A percentile compares a stretch with the other conserved stretches of the same genome.
phyloP scores from a whole-genome alignment of 2,329 filamentous ascomycete genomes.

The Aspergillus fumigatiaffinis region DNA sequence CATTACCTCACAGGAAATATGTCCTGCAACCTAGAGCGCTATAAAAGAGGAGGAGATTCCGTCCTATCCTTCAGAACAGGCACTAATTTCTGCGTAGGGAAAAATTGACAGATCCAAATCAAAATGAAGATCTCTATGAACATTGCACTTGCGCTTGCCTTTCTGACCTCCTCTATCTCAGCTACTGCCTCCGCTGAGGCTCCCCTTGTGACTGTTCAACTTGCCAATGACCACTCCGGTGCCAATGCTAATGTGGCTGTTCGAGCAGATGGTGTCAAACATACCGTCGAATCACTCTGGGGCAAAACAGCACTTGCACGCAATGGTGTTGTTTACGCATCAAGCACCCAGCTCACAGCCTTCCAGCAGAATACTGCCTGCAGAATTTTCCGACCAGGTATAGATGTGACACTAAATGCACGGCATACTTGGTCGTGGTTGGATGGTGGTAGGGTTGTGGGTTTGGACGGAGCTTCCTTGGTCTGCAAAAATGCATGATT shows the following conservation, averaged over 20 bases:
- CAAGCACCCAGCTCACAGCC: conserved; percentile 20
- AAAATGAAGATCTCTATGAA: conserved; percentile 20
- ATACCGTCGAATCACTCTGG: conserved; percentile 18
- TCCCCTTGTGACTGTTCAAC: conserved; percentile 18
- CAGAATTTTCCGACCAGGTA: too few species aligned
- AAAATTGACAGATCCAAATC: not conserved
- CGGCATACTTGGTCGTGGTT: too few species aligned
- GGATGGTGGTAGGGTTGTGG: too few species aligned
- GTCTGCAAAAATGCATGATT: too few species aligned
- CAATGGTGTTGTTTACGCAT: conserved; percentile 18
- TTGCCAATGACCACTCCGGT: conserved; percentile 24
- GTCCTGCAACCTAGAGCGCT: too few species aligned
- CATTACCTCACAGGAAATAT: too few species aligned
- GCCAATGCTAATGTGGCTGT: conserved; percentile 18
- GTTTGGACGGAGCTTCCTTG: too few species aligned
- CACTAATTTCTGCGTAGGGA: too few species aligned
- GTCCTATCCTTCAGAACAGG: too few species aligned
- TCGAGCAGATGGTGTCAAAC: conserved; percentile 16
- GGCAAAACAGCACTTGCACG: conserved; percentile 17
- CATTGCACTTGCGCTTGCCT: conserved; percentile 4
- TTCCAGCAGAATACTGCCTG: conserved; percentile 10
- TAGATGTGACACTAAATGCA: too few species aligned
- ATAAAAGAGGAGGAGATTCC: too few species aligned
- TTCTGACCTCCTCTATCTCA: conserved; percentile 16
- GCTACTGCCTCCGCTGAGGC: conserved; percentile 8